Base-by-base conservation (phyloP, 352 stramenopile species). In the Phytophthora aleatoria region DNA sequence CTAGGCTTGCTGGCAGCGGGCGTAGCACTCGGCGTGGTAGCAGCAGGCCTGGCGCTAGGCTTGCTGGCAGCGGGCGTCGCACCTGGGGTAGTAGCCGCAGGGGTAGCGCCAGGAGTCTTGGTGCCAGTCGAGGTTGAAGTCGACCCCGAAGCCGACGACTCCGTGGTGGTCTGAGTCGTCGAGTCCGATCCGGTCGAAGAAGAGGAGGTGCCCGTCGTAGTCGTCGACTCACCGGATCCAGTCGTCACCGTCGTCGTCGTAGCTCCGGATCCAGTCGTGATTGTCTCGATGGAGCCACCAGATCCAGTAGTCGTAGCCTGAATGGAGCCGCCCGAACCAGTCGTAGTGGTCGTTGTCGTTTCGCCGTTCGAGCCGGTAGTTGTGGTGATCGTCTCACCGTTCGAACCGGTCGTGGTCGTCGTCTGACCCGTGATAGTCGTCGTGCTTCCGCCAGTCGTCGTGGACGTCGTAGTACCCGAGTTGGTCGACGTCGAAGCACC, bases 1-100 rank as follows among this genome's bases (percentile, higher is more conserved):
- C 45, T 42, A 2, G 59, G 55, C 11, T 63, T 38, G 5, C 48
- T 72, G 2, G 64, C 61, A 42, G 57, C 59, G 24, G 61, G 57
- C 1, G 62, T 73, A n/a, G 58, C 51, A 3, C 48, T 20, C 0
- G 68, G 52, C 6, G 27, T 72, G 1, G 66, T 68, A 20, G 57
- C 58, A 16, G 65, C 44, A 12, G 70, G 65, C 2, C 65, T 64
- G 5, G 58, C 60, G 5, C 50, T 31, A 15, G 65, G 64, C 7
- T 60, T 58, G 4, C 57, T 65, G 3, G 59, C 57, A 44, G 61
- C 61, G 33, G 69, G 61, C 5, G 65, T 74, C 13, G 54, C 62
- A 10, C 48, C 24, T 1, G 71, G 63, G 1, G 41, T 71, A 10
- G 65, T 69, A 13, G 53, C 54, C 15, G 64, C 56, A 11, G 69